Evolutionary conservation across 2,329 filamentous ascomycete species (phyloP).

Genomic region (Phoma sp.): DNA sequence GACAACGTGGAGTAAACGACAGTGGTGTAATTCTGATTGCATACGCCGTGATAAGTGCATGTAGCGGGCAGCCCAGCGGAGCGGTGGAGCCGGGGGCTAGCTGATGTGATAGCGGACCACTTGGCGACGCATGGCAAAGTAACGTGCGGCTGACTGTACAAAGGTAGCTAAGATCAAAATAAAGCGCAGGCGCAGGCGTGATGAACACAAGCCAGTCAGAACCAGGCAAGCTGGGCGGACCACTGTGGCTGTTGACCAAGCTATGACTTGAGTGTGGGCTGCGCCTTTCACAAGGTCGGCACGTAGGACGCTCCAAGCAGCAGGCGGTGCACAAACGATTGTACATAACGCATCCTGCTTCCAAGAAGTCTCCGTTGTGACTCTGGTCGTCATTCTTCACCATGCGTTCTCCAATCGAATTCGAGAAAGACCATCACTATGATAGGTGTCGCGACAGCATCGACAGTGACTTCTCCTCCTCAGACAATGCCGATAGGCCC

Average conservation of each 20-base stretch:
- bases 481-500: constrained; percentile 18
- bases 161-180: constrained; percentile 24
- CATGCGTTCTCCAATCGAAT: constrained; percentile 34
- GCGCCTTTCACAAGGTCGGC: constrained; percentile 16
- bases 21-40: neutral
- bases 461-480: constrained; percentile 28
- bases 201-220: constrained; percentile 10
- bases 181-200: constrained; percentile 16
- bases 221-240: constrained; percentile 9
- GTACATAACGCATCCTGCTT: constrained; percentile 24
- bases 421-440: constrained; percentile 30
- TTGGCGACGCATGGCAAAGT: constrained; percentile 19
- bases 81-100: constrained; percentile 14
- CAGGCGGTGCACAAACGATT: constrained; percentile 21
- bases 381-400: constrained; percentile 7
- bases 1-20: neutral
- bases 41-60: neutral
- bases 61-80: constrained; percentile 4
- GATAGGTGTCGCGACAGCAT: constrained; percentile 31
- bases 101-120: constrained; percentile 20
- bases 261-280: constrained; percentile 6
- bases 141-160: constrained; percentile 18
- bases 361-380: constrained; percentile 12
- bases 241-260: constrained; percentile 17
- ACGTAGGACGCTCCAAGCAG: constrained; percentile 21